Base-by-base conservation (phyloP, 805 yeast species). In the Debaryomyces tyrocola region DNA sequence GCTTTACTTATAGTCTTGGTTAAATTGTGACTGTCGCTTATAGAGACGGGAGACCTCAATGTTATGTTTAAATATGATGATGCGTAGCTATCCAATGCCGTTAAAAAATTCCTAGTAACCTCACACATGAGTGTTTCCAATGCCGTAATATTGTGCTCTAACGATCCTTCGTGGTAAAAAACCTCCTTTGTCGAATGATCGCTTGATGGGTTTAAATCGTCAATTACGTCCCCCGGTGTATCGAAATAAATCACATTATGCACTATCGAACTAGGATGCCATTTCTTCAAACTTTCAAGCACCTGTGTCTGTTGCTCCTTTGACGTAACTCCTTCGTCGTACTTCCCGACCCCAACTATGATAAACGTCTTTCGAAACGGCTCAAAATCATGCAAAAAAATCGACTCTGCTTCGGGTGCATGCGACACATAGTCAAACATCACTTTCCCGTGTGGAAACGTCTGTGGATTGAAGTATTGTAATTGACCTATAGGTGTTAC, bases 311-410 rank as follows among this genome's bases (percentile, higher is more conserved):
- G 37, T 2, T 10, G 6, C 7, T 33, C 21, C 17, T 44, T 44
- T 11, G 41, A 37, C 6, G 18, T 17, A 8, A 20, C 31, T 12
- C 43, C 43, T 1, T 45, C 41, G 4, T 42, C 48, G 60, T 69
- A 72, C 18, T 59, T 52, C 1, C 75, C 71, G 12, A 76, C 48
- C 0, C 82, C 83, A 6, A 79, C 40, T 4, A 84, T 82, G 6
- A 85, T 74, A 54, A 89, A 80, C 0, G 87, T 81, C 59, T 90
- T 89, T 43, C 97, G 69, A 64, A 79, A 90, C 1, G 97, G 96
- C 66, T 94, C 97, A 52, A 92, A 82, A 63, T 92, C 98, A 54
- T 86, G 88, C 36, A 92, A 69, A 44, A 86, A 84, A 6, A 83
- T 65, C 21, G 85, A 75, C 35, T 80, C 83, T n/a, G 73, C 74